Conservation (phyloP, 768 basidiomycete genomes). For the Podaxis rugospora region DNA sequence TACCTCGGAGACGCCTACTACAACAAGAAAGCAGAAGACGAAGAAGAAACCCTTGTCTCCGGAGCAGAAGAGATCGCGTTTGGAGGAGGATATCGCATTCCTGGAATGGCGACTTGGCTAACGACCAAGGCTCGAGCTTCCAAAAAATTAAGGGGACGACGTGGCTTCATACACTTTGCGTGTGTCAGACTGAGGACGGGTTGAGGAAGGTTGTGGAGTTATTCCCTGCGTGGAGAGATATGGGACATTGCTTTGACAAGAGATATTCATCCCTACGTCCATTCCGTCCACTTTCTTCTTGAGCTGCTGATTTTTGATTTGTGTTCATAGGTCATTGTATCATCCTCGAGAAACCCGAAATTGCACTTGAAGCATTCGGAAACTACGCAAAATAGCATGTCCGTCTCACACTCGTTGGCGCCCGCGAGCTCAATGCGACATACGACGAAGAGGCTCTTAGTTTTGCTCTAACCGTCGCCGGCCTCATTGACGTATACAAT, state of each 20-base stretch:
- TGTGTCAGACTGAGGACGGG: conserved; percentile 37
- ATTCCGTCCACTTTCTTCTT: background rate
- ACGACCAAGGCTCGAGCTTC: conserved; percentile 27
- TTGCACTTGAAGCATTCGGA: conserved; percentile 59
- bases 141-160: conserved; percentile 37
- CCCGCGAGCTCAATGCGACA: conserved; percentile 54
- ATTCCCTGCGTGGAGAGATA: conserved; percentile 48
- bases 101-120: conserved; percentile 34
- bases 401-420: conserved; percentile 45
- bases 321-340: conserved; percentile 52
- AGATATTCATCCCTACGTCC: conserved; percentile 50
- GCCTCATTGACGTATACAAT: conserved; percentile 50
- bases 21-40: background rate
- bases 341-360: conserved; percentile 47
- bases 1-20: background rate
- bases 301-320: background rate
- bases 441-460: conserved; percentile 42
- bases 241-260: conserved; percentile 32
- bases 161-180: conserved; percentile 47
- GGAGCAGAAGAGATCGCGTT: conserved; percentile 25
- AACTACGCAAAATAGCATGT: conserved; percentile 60
- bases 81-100: conserved; percentile 31
- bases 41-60: conserved; percentile 23
- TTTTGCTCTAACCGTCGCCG: conserved; percentile 44
- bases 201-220: conserved; percentile 30